Evolutionary conservation across 495 filamentous ascomycete species (phyloP).

Genomic region (Xylaria longipes): DNA sequence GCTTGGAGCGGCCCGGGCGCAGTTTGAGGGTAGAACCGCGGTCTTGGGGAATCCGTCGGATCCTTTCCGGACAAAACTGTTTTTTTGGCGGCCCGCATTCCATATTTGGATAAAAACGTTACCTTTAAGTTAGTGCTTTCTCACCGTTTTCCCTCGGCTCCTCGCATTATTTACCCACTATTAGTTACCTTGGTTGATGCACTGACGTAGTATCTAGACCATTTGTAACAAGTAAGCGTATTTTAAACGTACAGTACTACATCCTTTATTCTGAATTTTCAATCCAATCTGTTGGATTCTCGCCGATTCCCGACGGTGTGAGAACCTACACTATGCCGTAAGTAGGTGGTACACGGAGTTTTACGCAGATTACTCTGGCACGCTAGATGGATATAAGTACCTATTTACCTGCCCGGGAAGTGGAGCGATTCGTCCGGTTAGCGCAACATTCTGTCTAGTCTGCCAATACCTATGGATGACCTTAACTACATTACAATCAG

Average conservation of each 20-base stretch:
- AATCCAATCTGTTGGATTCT: neutral
- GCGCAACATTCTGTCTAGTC: neutral
- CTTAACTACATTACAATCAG: neutral
- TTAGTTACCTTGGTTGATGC: neutral
- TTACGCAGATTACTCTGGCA: neutral
- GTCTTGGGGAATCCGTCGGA: conserved; percentile 17
- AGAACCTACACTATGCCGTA: neutral
- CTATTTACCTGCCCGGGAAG: neutral
- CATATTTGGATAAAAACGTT: neutral
- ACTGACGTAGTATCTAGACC: no score
- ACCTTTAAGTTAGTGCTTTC: neutral
- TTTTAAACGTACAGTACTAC: no score
- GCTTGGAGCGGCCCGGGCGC: neutral
- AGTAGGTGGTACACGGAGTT: neutral
- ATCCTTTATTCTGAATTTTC: neutral
- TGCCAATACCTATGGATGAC: neutral
- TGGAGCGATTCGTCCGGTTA: conserved; percentile 16
- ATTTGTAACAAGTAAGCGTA: no score
- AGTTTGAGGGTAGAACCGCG: neutral
- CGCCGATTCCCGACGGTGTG: neutral
- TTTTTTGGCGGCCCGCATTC: neutral
- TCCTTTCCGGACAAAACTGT: conserved; percentile 10
- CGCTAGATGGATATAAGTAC: neutral
- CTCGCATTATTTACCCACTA: neutral
- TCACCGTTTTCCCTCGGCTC: neutral